Evolutionary conservation across 169 alveolate species (phyloP).

Genomic region (Plasmodium yoelii): DNA sequence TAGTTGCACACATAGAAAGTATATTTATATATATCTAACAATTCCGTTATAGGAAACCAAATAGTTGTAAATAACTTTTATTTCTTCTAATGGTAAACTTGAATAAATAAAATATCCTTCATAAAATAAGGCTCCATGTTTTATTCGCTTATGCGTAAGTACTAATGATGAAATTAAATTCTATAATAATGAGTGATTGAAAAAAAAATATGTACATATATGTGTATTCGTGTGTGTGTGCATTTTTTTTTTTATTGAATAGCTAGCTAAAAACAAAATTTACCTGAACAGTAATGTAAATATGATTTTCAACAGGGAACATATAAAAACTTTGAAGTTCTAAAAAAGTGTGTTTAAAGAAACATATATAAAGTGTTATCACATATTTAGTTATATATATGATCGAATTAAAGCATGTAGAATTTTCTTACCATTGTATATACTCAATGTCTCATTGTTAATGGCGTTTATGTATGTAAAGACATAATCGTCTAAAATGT

Average conservation of each 20-base stretch:
- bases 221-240: not conserved
- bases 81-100: constrained; percentile 40
- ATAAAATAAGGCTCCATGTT: constrained; percentile 42
- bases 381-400: not conserved
- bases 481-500: constrained; percentile 47
- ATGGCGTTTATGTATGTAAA: constrained; percentile 57
- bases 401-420: not conserved
- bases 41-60: constrained; percentile 62
- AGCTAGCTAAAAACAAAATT: not conserved
- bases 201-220: not conserved
- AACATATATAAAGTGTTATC: not conserved
- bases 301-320: constrained; percentile 65
- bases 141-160: constrained; percentile 41
- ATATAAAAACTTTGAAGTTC: constrained; percentile 63
- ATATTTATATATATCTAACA: constrained; percentile 5
- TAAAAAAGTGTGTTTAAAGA: not conserved
- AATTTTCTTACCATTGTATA: constrained; percentile 42
- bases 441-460: constrained; percentile 48
- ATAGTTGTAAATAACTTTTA: constrained; percentile 60
- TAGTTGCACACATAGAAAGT: too few species aligned
- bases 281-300: constrained; percentile 66
- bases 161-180: constrained; percentile 47
- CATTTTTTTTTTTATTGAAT: too few species aligned
- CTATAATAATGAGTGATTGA: not conserved
- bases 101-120: constrained; percentile 68